These are phyloP conservation scores for Gossypium laxum DNA, from an alignment of 441 rosid species.

Conservation along the genomic window DNA sequence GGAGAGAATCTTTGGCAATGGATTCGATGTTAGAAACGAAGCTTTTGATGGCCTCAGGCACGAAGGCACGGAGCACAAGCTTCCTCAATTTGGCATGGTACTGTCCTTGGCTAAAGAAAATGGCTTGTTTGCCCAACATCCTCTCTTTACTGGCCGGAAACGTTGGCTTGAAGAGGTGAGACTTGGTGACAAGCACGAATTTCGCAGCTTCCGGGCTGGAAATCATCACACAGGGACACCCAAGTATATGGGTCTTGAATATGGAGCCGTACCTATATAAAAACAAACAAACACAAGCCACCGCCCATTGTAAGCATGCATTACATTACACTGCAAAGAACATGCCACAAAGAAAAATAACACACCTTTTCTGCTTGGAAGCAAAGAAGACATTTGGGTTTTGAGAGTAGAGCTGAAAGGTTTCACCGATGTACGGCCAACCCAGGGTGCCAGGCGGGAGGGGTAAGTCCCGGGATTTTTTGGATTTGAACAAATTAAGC, in stretches of 20 bases:
- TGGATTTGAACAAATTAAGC: constrained; percentile 22
- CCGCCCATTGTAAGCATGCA: not conserved
- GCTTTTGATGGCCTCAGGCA: constrained; percentile 52
- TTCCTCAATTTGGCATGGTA: constrained; percentile 70
- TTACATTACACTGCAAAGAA: not conserved
- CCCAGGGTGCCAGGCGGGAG: constrained; percentile 92
- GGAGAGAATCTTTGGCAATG: constrained; percentile 43
- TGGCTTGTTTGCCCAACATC: constrained; percentile 88
- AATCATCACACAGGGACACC: constrained; percentile 93
- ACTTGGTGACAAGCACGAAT: constrained; percentile 63
- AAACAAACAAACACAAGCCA: not conserved
- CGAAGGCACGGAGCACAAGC: constrained; percentile 83
- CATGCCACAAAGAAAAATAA: not conserved
- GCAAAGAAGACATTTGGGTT: constrained; percentile 85
- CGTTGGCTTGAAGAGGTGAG: constrained; percentile 88
- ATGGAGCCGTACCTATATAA: constrained; percentile 56
- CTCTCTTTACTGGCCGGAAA: constrained; percentile 91
- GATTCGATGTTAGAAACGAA: constrained; percentile 50
- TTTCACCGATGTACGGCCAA: constrained; percentile 85
- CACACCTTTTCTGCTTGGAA: constrained; percentile 53
- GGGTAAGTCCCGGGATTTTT: constrained; percentile 28
- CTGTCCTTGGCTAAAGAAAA: constrained; percentile 84
- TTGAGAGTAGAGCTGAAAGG: constrained; percentile 88
- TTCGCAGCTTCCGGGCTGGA: constrained; percentile 88
- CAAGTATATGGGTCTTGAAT: constrained; percentile 81